phyloP scores from a whole-genome alignment of 495 filamentous ascomycete genomes.

The Astrocystis sublimbata region DNA sequence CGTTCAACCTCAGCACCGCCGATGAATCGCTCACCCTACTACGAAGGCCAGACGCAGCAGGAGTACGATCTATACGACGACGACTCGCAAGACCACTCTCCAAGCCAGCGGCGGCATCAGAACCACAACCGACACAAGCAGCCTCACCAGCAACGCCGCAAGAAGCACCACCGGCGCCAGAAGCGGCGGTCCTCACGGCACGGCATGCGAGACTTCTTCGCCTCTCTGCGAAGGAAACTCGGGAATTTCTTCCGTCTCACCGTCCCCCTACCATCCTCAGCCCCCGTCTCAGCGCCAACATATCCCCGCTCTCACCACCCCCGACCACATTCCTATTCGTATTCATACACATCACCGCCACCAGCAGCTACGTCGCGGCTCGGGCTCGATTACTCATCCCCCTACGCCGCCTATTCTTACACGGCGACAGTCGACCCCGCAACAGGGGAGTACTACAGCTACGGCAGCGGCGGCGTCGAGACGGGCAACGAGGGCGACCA shows the following conservation, averaged over 20 bases:
- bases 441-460: too few species aligned
- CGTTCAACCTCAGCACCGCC: constrained; percentile 4
- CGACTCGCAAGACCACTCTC: background rate
- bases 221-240: constrained; percentile 7
- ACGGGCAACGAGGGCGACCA: too few species aligned
- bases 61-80: background rate
- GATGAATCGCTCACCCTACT: background rate
- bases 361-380: too few species aligned
- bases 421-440: too few species aligned
- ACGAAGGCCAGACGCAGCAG: background rate
- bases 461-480: too few species aligned
- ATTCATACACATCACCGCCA: too few species aligned
- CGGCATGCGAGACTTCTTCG: constrained; percentile 9
- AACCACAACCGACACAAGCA: background rate
- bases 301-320: too few species aligned
- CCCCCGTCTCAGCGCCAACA: too few species aligned
- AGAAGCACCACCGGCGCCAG: constrained; percentile 10
- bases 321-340: too few species aligned
- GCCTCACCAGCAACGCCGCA: constrained; percentile 5
- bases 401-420: too few species aligned
- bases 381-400: too few species aligned
- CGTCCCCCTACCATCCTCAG: too few species aligned
- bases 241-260: constrained; percentile 8
- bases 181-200: background rate
- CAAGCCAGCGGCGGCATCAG: background rate